Base-by-base conservation (phyloP, 139 green algal species). In the Coelastrella sp. region DNA sequence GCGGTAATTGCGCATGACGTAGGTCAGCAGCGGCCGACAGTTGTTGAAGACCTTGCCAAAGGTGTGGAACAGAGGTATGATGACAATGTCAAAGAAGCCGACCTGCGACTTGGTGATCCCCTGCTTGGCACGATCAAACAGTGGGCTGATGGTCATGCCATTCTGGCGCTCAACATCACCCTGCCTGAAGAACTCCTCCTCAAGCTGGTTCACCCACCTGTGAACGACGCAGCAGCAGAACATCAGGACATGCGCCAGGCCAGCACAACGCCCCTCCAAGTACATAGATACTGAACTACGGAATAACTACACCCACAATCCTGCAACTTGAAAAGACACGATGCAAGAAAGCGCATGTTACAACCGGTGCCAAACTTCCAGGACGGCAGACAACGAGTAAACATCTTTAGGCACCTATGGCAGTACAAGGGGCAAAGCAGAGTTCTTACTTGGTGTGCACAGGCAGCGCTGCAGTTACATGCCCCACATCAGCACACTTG, bases 81-180 rank as follows among this genome's bases (percentile, higher is more conserved):
- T 92, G 24, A 96, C 94, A 70, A 96, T 95, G 88, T 96, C 93
- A 78, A 96, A 96, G 88, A 96, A 96, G 82, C 94, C 94, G 11
- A 96, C 92, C 92, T 90, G 86, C 3, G 89, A 93, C 88, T 94
- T 95, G 58, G 92, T 94, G 90, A 96, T 95, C 74, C 94, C 94
- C 82, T 94, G 92, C 90, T 95, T 94, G 7, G 93, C 90, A 6
- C 94, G 84, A 90, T 96, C 94, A 91, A 96, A 95, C 6, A 96
- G 92, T 12, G 93, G 93, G 22, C 92, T 95, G 35, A 95, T 93
- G 76, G 85, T 81, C 35, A 96, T 90, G 61, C 22, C 81, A 74
- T 92, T 93, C 9, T 79, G 35, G 80, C 92, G 92, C 92, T 96
- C 94, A 22, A 90, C 78, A 90, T 96, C 94, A 22, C 94, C 94